phyloP scores from a whole-genome alignment of 208 protist species.

The Crithidia fasciculata region DNA sequence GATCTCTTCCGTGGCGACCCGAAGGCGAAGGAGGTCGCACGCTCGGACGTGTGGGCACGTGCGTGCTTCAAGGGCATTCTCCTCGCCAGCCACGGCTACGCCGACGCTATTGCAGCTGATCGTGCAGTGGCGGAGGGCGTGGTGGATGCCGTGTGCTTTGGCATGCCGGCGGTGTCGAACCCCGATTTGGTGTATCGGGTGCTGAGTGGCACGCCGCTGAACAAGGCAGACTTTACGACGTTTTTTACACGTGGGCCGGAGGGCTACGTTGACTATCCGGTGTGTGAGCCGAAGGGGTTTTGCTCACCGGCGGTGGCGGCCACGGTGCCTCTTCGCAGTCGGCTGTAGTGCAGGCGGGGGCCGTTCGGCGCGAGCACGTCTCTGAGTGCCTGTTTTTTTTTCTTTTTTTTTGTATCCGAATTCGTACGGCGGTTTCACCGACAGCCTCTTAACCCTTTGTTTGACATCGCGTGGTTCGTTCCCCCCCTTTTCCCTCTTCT shows the following conservation, averaged over 20 bases:
- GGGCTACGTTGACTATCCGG: slow-evolving; percentile 60
- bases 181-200: slow-evolving; percentile 27
- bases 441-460: no score
- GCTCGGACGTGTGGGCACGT: slow-evolving; percentile 24
- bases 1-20: slow-evolving; percentile 46
- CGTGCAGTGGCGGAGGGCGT: slow-evolving; percentile 58
- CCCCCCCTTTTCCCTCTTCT: background rate
- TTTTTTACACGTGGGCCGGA: slow-evolving; percentile 21
- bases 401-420: no score
- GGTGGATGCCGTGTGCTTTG: slow-evolving; percentile 58
- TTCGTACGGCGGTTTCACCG: no score
- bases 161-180: slow-evolving; percentile 26
- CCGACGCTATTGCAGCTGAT: slow-evolving; percentile 35
- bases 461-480: no score
- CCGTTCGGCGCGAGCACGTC: no score
- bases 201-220: slow-evolving; percentile 14
- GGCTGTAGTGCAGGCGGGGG: no score
- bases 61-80: slow-evolving; percentile 20
- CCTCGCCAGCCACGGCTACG: slow-evolving; percentile 31
- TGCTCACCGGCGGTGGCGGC: background rate
- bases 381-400: no score
- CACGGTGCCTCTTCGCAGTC: background rate
- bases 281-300: slow-evolving; percentile 22
- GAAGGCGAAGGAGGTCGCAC: background rate
- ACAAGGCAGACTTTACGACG: slow-evolving; percentile 18